These are phyloP conservation scores for Ajuga reptans DNA, from an alignment of 305 asterid species.

Conservation along the genomic window DNA sequence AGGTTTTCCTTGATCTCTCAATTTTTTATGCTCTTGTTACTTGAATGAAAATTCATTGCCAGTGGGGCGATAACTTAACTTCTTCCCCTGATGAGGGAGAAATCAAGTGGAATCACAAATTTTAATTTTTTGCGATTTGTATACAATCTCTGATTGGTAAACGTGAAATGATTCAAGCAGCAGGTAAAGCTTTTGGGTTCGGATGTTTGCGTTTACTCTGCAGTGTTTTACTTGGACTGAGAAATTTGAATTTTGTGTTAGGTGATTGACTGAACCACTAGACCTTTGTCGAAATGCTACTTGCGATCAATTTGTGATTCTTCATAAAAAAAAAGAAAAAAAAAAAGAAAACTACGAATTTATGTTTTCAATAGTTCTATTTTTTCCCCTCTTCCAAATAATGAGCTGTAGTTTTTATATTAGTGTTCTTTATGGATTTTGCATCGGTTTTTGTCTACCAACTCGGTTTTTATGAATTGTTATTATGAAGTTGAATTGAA, in stretches of 20 bases:
- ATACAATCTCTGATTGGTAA: background rate
- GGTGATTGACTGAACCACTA: constrained; percentile 23
- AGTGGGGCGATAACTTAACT: background rate
- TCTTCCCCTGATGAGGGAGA: background rate
- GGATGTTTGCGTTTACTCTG: constrained; percentile 5
- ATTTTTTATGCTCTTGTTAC: background rate
- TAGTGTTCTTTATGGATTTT: background rate
- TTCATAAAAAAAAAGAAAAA: no score
- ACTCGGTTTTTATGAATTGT: background rate
- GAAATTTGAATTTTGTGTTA: background rate
- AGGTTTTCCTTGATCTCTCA: background rate
- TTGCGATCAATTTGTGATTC: constrained; percentile 3
- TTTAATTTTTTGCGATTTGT: constrained; percentile 12
- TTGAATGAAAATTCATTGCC: constrained; percentile 8
- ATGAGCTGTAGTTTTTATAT: background rate
- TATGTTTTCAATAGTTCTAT: background rate
- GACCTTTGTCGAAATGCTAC: background rate
- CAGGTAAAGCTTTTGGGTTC: no score
- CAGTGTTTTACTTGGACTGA: constrained; percentile 9
- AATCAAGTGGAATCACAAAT: no score
- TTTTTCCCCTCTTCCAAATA: background rate
- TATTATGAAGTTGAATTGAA: background rate
- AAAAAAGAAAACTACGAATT: background rate
- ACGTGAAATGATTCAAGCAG: background rate
- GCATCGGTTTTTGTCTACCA: background rate